Percentiles rank a stretch among this genome's conserved stretches.
Evolutionary conservation across 1,284 basidiomycete genomes (phyloP).

Genomic region (Marasmius tenuissimus): DNA sequence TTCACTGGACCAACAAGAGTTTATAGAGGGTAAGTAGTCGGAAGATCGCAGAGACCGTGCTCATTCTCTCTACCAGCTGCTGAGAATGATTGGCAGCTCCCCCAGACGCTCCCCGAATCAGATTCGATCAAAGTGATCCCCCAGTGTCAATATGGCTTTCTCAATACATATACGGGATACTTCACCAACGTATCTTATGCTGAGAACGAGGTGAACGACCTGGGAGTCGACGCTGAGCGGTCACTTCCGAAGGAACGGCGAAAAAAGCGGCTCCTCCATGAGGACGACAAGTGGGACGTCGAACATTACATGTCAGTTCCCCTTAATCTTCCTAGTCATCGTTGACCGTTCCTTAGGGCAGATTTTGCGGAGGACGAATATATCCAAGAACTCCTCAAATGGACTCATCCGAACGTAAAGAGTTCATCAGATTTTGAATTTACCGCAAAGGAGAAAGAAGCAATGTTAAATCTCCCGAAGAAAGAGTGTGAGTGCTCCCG

Average conservation of each 20-base stretch:
- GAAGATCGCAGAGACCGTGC: neutral
- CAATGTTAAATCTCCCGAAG: conserved; percentile 68
- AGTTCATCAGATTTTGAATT: conserved; percentile 44
- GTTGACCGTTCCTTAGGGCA: conserved; percentile 47
- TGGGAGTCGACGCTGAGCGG: conserved; percentile 65
- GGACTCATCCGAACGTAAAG: conserved; percentile 53
- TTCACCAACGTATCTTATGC: conserved; percentile 67
- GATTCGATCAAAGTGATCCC: conserved; percentile 38
- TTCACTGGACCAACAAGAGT: conserved; percentile 55
- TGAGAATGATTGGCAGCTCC: conserved; percentile 74
- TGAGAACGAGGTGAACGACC: conserved; percentile 78
- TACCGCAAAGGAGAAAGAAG: conserved; percentile 67
- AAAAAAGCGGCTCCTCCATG: conserved; percentile 49
- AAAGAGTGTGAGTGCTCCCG: conserved; percentile 65
- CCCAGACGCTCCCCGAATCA: conserved; percentile 54
- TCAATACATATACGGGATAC: conserved; percentile 70
- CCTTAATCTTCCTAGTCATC: neutral
- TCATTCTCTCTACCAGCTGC: conserved; percentile 47
- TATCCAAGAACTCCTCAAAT: conserved; percentile 66
- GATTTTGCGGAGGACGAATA: conserved; percentile 75
- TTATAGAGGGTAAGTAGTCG: conserved; percentile 53
- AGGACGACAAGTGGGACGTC: conserved; percentile 76
- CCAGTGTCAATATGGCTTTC: conserved; percentile 67
- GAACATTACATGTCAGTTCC: conserved; percentile 76
- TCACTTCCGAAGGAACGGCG: conserved; percentile 44